phyloP scores from a whole-genome alignment of 129 eudicot genomes.

The Glebionis coronaria region DNA sequence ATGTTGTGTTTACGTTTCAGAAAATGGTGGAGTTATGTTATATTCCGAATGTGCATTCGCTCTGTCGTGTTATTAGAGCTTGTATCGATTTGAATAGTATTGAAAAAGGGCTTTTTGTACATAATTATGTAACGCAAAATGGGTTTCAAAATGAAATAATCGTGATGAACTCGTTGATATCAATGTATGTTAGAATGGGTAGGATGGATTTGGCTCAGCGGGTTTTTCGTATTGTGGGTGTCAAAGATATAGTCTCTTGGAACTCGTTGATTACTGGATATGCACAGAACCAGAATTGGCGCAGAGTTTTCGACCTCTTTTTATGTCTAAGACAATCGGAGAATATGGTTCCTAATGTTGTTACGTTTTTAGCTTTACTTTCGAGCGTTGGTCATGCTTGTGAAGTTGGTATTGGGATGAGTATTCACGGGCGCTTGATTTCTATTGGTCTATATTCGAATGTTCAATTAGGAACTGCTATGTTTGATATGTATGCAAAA shows the following conservation, averaged over 20 bases:
- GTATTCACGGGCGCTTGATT: slow-evolving; percentile 38
- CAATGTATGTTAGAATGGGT: slow-evolving; percentile 45
- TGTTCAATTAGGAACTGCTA: slow-evolving; percentile 39
- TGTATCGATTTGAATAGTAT: too few relatives aligned
- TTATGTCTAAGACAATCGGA: slow-evolving; percentile 14
- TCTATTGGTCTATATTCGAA: slow-evolving; percentile 29
- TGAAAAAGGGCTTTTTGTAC: too few relatives aligned
- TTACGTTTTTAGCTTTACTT: slow-evolving; percentile 35
- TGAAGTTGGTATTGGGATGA: slow-evolving; percentile 32
- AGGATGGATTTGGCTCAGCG: slow-evolving; percentile 37
- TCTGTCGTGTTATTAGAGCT: too few relatives aligned
- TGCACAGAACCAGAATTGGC: slow-evolving; percentile 28
- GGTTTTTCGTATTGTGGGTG: slow-evolving; percentile 25
- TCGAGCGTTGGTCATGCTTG: slow-evolving; percentile 26
- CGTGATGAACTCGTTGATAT: slow-evolving; percentile 35
- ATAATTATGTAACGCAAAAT: slow-evolving; percentile 28
- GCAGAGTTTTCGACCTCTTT: slow-evolving; percentile 32
- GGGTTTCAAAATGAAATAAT: slow-evolving; percentile 26
- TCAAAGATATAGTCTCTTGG: slow-evolving; percentile 42
- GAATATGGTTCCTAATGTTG: slow-evolving; percentile 30
- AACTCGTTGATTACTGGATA: slow-evolving; percentile 42
- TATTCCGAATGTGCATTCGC: too few relatives aligned
- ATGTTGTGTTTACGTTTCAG: too few relatives aligned
- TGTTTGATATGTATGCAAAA: slow-evolving; percentile 46
- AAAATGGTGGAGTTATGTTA: too few relatives aligned